A percentile compares a stretch with the other conserved stretches of the same genome.
Conservation (phyloP, 73 alveolate genomes). For the Urostyla sp. region DNA sequence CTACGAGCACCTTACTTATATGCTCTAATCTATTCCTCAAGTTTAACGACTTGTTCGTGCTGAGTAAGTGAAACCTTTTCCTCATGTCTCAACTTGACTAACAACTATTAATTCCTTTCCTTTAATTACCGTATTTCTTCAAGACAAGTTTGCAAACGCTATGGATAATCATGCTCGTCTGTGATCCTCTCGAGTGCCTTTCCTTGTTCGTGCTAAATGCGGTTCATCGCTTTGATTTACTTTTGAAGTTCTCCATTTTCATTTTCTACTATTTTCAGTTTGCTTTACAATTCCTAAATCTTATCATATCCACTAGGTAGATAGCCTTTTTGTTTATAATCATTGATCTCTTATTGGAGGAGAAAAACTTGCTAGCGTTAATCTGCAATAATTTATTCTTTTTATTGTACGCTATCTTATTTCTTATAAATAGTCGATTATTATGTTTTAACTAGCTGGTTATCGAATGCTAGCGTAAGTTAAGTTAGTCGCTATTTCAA, state of each 20-base stretch:
- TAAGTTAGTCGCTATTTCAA: constrained; percentile 9
- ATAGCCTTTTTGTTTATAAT: constrained; percentile 25
- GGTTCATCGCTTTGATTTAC: constrained; percentile 51
- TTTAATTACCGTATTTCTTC: constrained; percentile 61
- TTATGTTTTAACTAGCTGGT: neutral
- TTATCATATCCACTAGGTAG: constrained; percentile 43
- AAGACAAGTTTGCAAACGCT: constrained; percentile 32
- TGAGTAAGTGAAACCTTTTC: constrained; percentile 1
- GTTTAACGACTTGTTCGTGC: constrained; percentile 13
- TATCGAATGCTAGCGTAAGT: constrained; percentile 34
- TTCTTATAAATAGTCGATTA: neutral
- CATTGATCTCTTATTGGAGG: neutral
- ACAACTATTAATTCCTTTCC: constrained; percentile 26
- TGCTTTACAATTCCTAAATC: neutral
- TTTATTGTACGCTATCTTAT: neutral
- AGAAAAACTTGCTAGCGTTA: neutral
- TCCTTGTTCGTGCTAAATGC: constrained; percentile 60
- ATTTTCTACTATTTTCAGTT: constrained; percentile 31
- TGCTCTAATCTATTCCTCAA: constrained; percentile 24
- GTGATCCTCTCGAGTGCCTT: constrained; percentile 58
- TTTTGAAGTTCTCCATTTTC: constrained; percentile 10
- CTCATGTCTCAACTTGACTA: constrained; percentile 26
- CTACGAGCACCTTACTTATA: neutral
- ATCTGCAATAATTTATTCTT: neutral
- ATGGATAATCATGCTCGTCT: constrained; percentile 58